Conservation (phyloP, 2,329 filamentous ascomycete species). For the Trichoderma sp. region DNA sequence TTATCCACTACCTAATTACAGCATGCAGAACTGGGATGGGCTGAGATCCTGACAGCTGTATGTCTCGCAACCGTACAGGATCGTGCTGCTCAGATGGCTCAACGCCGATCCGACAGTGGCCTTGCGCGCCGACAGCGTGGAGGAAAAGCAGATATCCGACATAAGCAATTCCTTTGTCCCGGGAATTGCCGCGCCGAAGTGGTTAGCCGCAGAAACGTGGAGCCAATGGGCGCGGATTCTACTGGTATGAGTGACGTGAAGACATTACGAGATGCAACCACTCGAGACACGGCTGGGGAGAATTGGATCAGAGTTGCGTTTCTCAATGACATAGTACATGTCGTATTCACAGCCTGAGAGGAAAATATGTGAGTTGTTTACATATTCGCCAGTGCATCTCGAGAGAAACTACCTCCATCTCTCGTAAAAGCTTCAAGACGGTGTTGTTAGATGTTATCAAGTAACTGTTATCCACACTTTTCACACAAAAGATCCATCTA, state of each 20-base stretch:
- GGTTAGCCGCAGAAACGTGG: conserved; percentile 22
- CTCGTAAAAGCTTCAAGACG: neutral
- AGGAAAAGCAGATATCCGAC: conserved; percentile 28
- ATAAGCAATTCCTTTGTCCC: conserved; percentile 5
- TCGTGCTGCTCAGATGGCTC: conserved; percentile 26
- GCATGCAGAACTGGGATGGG: conserved; percentile 21
- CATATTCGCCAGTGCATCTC: neutral
- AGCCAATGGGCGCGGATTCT: conserved; percentile 8
- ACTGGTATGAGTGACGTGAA: neutral
- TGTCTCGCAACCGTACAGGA: conserved; percentile 31
- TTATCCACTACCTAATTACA: conserved; percentile 7
- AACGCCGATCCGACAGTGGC: conserved; percentile 23
- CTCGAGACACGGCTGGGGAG: conserved; percentile 27
- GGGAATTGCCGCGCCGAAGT: conserved; percentile 24
- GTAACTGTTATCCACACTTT: neutral
- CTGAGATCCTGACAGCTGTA: conserved; percentile 30
- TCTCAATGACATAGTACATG: conserved; percentile 15
- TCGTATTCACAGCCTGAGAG: neutral
- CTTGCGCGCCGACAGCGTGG: conserved; percentile 17
- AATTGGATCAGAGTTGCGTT: conserved; percentile 13
- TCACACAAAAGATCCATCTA: neutral
- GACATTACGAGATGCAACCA: conserved; percentile 26
- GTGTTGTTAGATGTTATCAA: neutral
- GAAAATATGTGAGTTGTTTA: neutral
- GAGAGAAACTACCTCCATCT: neutral